Base-by-base conservation (phyloP, 2,329 filamentous ascomycete genomes). In the Hortaea sp. region DNA sequence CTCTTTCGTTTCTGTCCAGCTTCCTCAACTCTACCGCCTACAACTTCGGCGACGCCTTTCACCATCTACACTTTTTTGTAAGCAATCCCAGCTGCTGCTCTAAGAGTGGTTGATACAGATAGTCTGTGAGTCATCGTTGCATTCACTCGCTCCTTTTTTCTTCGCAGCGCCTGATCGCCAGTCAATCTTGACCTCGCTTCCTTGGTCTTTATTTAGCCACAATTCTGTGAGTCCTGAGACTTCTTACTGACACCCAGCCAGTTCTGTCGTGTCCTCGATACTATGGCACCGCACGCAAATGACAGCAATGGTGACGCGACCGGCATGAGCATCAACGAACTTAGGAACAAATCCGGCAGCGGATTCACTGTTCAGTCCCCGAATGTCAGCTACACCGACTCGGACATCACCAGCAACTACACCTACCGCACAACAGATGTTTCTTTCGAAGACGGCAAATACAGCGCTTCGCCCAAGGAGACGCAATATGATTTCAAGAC, bases 401-500 rank as follows among this genome's bases (percentile, higher is more conserved):
- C 78, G 57, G 82, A 88, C 63, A 97, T 98, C 75, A 83, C 78
- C 66, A 94, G 86, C 72, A 89, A 85, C 73, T 98, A 97, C 74
- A 88, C 85, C 57, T 98, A 98, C 73, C 88, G 89, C 67, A 97
- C 92, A 62, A 97, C 92, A 48, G 79, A 80, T 58, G 83, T 98
- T 62, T 77, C 78, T 57, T 77, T 79, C 63, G 76, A 78, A 60
- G 75, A 75, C 57, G 89, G 88, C 66, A 85, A 84, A 69, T 83
- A 84, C 66, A 78, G 89, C 49, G 92, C 88, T 50, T 82, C 79
- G 51, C 92, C 92, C 61, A 85, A 85, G 69, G 85, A 94, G 72
- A 92, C 85, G 53, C 72, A 83, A 57, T 98, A 97, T 69, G 84
- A 95, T 75, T 97, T 98, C 84, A 94, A 95, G 78, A 86, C 92